These are phyloP conservation scores for Globisporangium iwayamae DNA, from an alignment of 352 stramenopile genomes.

Conservation along the genomic window DNA sequence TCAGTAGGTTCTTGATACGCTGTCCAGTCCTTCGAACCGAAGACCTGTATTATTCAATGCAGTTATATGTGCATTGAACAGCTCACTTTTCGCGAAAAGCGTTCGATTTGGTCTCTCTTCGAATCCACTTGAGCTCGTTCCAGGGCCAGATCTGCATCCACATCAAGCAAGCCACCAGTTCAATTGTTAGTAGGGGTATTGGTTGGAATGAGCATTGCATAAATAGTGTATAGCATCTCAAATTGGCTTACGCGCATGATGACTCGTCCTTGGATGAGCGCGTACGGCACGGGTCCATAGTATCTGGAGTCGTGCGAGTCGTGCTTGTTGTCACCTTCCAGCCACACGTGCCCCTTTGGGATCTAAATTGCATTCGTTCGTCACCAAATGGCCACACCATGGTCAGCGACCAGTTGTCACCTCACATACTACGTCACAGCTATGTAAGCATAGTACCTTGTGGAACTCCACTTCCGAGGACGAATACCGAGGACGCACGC, in stretches of 20 bases:
- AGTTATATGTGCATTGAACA: background rate
- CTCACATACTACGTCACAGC: background rate
- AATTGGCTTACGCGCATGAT: constrained; percentile 75
- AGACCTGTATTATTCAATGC: background rate
- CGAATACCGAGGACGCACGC: constrained; percentile 62
- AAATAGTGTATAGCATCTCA: constrained; percentile 9
- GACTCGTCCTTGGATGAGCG: constrained; percentile 88
- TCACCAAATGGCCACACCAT: background rate
- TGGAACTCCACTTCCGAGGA: constrained; percentile 74
- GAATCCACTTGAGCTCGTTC: constrained; percentile 59
- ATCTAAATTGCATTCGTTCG: constrained; percentile 28
- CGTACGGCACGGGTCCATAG: constrained; percentile 93
- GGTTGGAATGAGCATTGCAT: background rate
- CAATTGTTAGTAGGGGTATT: background rate
- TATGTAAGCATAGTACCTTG: constrained; percentile 30
- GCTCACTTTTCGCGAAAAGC: constrained; percentile 54
- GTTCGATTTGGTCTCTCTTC: constrained; percentile 50
- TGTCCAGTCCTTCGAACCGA: background rate
- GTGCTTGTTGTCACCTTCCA: constrained; percentile 96
- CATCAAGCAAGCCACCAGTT: background rate
- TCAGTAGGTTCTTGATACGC: no score
- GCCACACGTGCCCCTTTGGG: constrained; percentile 93
- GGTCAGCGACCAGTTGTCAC: background rate
- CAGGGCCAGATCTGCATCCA: constrained; percentile 70
- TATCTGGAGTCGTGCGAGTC: constrained; percentile 95